Evolutionary conservation across 768 basidiomycete species (phyloP), one percentile per base, ranked within the genome.

Genomic region (Serendipita sp.): DNA sequence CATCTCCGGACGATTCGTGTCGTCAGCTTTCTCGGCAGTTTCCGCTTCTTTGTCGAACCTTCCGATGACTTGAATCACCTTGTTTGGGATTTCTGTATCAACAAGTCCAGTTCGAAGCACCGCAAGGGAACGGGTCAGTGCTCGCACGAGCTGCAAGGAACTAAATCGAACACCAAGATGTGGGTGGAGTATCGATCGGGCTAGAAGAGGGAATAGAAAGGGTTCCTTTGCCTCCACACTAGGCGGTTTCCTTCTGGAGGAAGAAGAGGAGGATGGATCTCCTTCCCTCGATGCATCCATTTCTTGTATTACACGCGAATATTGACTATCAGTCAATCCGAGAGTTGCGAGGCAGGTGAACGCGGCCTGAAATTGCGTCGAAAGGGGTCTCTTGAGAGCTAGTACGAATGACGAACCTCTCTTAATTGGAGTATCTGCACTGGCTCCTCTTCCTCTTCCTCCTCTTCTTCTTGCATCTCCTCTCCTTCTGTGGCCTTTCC

Each of bases 41-140:
- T 69, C 65, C 41, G 56, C 63, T 28, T 64, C 65, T 23, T 38
- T 60, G 41, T 64, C 32, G 11, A 63, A 5, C 38, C 38, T 64
- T 45, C 69, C 67, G 65, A 87, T 76, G 16, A 91, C 73, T 36
- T 79, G 74, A 67, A 89, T 84, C 3, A 96, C 78, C 7, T 81
- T 79, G 72, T 85, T 76, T 0, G 89, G 91, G 2, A 94, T 75
- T 0, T 87, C 89, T 36, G 81, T 83, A 70, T 97, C 93, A 2
- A 91, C 82, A 16, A 97, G 79, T 66, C 84, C 90, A 38, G 93
- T 96, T 35, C 91, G 77, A 35, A 94, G 76, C 8, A 92, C 86
- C 0, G 84, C 81, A 1, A 94, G 85, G 5, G 85, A 85, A 28
- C 95, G 81, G 45, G 84, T 84, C 44, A 98, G 77, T 0, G 88